phyloP scores from a whole-genome alignment of 2,329 filamentous ascomycete genomes.

The Phialophora expanda region DNA sequence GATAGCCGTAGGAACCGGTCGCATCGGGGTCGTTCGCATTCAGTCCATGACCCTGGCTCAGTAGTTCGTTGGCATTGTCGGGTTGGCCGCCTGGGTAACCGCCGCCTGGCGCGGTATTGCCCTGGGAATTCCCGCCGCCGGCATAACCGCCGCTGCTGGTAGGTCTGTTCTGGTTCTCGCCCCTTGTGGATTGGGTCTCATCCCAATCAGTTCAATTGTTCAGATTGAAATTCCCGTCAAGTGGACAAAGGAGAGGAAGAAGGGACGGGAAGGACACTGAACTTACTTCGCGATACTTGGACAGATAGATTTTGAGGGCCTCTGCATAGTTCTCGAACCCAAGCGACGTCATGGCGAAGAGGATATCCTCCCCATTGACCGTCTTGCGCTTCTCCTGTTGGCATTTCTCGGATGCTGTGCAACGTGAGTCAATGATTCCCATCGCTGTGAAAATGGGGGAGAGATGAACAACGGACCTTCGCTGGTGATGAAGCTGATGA shows the following conservation, averaged over 20 bases:
- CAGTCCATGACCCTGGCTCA: slow-evolving; percentile 49
- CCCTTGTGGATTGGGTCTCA: slow-evolving; percentile 80
- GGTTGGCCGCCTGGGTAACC: slow-evolving; percentile 46
- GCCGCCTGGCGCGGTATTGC: slow-evolving; percentile 43
- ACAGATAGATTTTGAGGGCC: slow-evolving; percentile 95
- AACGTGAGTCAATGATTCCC: slow-evolving; percentile 33
- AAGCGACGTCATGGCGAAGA: slow-evolving; percentile 98
- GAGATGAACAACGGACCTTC: slow-evolving; percentile 68
- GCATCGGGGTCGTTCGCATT: slow-evolving; percentile 54
- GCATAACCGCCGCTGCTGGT: slow-evolving; percentile 52
- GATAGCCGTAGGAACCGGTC: slow-evolving; percentile 51
- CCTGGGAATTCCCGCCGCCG: slow-evolving; percentile 43
- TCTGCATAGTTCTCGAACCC: slow-evolving; percentile 99
- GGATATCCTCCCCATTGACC: slow-evolving; percentile 96
- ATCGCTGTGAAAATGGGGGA: slow-evolving; percentile 17
- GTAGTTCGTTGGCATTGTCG: slow-evolving; percentile 52
- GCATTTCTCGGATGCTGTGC: slow-evolving; percentile 92
- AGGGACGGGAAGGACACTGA: slow-evolving; percentile 41
- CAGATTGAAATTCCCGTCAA: slow-evolving; percentile 52
- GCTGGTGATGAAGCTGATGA: slow-evolving; percentile 99
- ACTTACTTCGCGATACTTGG: slow-evolving; percentile 96
- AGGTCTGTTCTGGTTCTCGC: slow-evolving; percentile 66
- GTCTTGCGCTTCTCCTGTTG: slow-evolving; percentile 99
- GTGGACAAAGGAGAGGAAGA: slow-evolving; percentile 36
- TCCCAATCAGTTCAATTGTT: slow-evolving; percentile 58